Conservation (phyloP, 2,329 filamentous ascomycete species). For the Blumeriella jaapii region DNA sequence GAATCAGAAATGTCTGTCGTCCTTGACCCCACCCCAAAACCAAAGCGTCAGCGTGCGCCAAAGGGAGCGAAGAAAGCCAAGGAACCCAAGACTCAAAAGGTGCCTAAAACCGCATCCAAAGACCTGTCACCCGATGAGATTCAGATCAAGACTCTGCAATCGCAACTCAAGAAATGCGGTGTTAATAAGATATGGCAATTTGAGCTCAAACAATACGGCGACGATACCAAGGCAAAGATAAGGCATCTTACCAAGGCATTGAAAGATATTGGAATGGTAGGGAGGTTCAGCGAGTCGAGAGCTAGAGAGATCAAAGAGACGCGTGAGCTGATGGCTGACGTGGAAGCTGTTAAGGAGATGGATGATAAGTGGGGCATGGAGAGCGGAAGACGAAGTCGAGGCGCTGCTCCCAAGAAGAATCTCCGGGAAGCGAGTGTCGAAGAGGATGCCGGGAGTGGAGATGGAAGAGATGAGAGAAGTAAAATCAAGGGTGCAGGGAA, state of each 20-base stretch:
- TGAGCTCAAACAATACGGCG: constrained; percentile 64
- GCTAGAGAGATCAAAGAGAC: constrained; percentile 79
- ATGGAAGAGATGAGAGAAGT: constrained; percentile 24
- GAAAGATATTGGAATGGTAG: constrained; percentile 73
- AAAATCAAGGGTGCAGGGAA: constrained; percentile 1
- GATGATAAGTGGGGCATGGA: constrained; percentile 63
- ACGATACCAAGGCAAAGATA: constrained; percentile 69
- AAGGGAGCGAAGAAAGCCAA: constrained; percentile 23
- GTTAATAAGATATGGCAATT: constrained; percentile 85
- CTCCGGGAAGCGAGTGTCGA: constrained; percentile 28
- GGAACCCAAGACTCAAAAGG: constrained; percentile 23
- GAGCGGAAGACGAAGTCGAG: constrained; percentile 24
- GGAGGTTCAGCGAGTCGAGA: constrained; percentile 74
- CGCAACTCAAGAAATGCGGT: constrained; percentile 79
- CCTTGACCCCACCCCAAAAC: constrained; percentile 61
- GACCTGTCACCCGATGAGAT: constrained; percentile 51
- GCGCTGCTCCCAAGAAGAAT: constrained; percentile 28
- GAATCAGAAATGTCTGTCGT: constrained; percentile 57
- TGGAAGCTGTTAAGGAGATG: constrained; percentile 76
- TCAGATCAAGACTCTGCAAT: constrained; percentile 81
- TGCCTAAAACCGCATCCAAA: constrained; percentile 19
- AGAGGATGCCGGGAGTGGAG: constrained; percentile 11
- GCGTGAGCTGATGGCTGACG: constrained; percentile 71
- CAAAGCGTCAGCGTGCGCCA: constrained; percentile 37
- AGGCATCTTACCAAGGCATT: constrained; percentile 70